Evolutionary conservation across 805 yeast genomes (phyloP), one percentile per base, ranked within the genome.

Genomic region (Hanseniaspora hatyaiensis): DNA sequence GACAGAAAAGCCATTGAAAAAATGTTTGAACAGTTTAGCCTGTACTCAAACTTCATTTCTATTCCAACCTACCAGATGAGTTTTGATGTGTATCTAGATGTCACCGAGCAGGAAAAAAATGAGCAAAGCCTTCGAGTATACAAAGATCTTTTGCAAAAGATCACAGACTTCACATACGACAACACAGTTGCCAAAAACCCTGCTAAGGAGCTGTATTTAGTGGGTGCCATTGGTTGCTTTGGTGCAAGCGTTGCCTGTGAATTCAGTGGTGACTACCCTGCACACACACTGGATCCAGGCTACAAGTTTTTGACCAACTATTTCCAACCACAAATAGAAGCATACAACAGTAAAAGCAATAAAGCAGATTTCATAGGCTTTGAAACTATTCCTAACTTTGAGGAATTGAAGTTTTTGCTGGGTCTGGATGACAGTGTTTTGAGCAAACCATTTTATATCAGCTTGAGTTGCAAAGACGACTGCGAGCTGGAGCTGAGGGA

Each of bases 341-440:
- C 62, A 12, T 81, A 78, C 63, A 85, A 80, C 58, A 43, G 52
- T 5, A 53, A 60, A 2, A 59, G 67, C 28, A 61, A 68, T 2
- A 22, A 34, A 12, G 69, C 77, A 9, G 86, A 80, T 53, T 48
- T 76, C 4, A 65, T 83, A 22, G 80, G 76, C 0, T 67, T 82
- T 50, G 95, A 84, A 59, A 84, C 95, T 0, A 69, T 83, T n/a
- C 92, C 94, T 2, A 73, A 69, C 42, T 58, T 73, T 19, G 57
- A 57, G 31, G 95, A 84, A 61, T 56, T 80, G 29, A 64, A 70
- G 54, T 75, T 70, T 1, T 56, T 82, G 9, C 52, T 73, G 9
- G 53, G 59, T 1, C 56, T 59, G 59, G 59, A 66, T 22, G 43
- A 34, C 28, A 16, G 24, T 19, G 20, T 52, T 75, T 50, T 75